Evolutionary conservation across 2,329 filamentous ascomycete species (phyloP).

Genomic region (Pseudocercospora musae): DNA sequence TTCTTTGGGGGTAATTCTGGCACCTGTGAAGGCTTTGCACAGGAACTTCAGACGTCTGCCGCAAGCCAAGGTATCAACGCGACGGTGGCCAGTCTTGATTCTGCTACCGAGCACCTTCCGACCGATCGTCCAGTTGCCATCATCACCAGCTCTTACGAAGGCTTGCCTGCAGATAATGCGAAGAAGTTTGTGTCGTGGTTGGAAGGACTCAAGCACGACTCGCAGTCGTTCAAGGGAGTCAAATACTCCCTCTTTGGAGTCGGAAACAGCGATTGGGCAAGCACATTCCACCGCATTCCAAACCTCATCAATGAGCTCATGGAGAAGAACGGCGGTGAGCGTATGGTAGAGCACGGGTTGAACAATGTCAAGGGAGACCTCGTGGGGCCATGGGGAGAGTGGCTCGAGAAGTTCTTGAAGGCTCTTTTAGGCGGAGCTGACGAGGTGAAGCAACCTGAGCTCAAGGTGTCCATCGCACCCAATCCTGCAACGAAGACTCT

Average conservation of each 20-base stretch:
- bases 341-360: conserved; percentile 33
- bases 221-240: conserved; percentile 32
- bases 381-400: conserved; percentile 42
- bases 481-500: background rate
- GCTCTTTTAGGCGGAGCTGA: conserved; percentile 3
- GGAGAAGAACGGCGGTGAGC: conserved; percentile 32
- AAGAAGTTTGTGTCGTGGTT: conserved; percentile 43
- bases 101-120: conserved; percentile 27
- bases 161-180: conserved; percentile 44
- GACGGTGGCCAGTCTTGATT: conserved; percentile 37
- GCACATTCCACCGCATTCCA: conserved; percentile 43
- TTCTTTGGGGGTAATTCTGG: conserved; percentile 11
- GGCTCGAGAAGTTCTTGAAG: conserved; percentile 22
- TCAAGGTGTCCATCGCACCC: conserved; percentile 4
- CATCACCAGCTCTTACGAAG: conserved; percentile 43
- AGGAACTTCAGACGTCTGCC: conserved; percentile 37
- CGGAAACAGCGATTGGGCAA: conserved; percentile 43
- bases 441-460: background rate
- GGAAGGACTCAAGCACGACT: conserved; percentile 5
- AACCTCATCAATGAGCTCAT: conserved; percentile 36
- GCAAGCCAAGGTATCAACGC: conserved; percentile 38
- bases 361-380: conserved; percentile 40
- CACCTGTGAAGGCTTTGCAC: conserved; percentile 43
- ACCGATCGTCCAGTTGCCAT: conserved; percentile 39
- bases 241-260: conserved; percentile 43